Base-by-base conservation (phyloP, 352 stramenopile species). In the Globisporangium okanoganense region DNA sequence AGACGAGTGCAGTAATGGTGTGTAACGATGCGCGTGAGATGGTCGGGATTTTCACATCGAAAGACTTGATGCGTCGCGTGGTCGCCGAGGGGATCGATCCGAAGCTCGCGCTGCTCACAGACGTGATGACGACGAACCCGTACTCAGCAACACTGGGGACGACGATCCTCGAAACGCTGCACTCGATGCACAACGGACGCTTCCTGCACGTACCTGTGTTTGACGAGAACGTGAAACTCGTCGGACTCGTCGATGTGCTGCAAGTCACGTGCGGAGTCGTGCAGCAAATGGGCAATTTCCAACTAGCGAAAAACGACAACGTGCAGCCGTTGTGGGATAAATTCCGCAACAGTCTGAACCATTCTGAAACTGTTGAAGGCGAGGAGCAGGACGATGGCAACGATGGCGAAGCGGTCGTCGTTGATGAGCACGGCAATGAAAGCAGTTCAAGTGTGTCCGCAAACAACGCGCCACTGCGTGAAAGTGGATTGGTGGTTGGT, bases 181-280 rank as follows among this genome's bases (percentile, higher is more conserved):
- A 99, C 70, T 97, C 93, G 52, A 99, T 99, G 95, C 96, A 98
- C 70, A 96, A 99, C 50, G 95, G 98, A 24, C 88, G 90, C 33
- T 99, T 99, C 73, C 69, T 99, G 24, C 97, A 98, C 55, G 78
- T 99, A 9, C 97, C 97, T 10, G 95, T 99, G 2, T 96, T 97
- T 58, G 90, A 98, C 62, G 72, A 87, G 16, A 63, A 86, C 64
- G 85, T 78, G n/a, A 87, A 78, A 36, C 80, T 99, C 29, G 79
- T 98, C 43, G 97, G 94, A 10, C 73, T 99, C 16, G 96, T 99
- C 10, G 96, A 99, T 72, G 96, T 99, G 20, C 88, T 99, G 57
- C 95, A 99, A 69, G 80, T 97, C 14, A 96, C 97, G 22, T 90
- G 87, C 65, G 90, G 78, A 0, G 82, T 95, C 18, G 72, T 95